Evolutionary conservation across 1,284 basidiomycete species (phyloP).

Genomic region (Cryptococcus neoformans): DNA sequence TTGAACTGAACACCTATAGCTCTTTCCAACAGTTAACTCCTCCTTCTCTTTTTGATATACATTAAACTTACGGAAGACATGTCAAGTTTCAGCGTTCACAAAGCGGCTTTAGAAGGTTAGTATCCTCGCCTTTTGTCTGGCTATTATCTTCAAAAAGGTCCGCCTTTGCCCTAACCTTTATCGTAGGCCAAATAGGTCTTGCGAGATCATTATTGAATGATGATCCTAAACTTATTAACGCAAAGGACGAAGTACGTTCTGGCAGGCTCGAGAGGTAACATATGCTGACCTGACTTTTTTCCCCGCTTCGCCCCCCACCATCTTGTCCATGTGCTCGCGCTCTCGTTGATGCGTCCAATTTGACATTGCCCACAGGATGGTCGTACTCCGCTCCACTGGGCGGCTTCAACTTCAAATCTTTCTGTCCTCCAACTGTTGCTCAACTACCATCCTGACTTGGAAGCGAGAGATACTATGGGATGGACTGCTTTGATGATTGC

Average conservation of each 20-base stretch:
- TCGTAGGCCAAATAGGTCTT: conserved; percentile 68
- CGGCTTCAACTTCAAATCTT: conserved; percentile 66
- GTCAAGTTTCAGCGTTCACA: conserved; percentile 43
- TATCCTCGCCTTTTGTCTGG: neutral
- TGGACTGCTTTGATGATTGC: conserved; percentile 89
- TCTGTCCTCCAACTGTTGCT: conserved; percentile 71
- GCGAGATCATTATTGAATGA: conserved; percentile 67
- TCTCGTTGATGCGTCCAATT: neutral
- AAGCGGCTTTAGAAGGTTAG: conserved; percentile 47
- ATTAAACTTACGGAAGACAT: neutral
- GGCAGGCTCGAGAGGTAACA: neutral
- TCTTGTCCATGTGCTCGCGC: neutral
- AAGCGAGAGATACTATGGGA: conserved; percentile 67
- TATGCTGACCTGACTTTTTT: neutral
- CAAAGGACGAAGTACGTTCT: conserved; percentile 62
- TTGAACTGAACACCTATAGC: too few species aligned
- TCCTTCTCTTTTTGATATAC: conserved; percentile 1
- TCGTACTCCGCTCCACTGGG: conserved; percentile 87
- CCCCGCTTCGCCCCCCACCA: neutral
- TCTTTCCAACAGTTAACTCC: too few species aligned
- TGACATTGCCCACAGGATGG: conserved; percentile 60
- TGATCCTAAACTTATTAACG: conserved; percentile 64
- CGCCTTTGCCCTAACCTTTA: neutral
- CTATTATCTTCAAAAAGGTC: neutral
- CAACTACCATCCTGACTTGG: conserved; percentile 64